Base-by-base conservation (phyloP, 371 early-diverging fungal genomes). In the Mucor irregularis region DNA sequence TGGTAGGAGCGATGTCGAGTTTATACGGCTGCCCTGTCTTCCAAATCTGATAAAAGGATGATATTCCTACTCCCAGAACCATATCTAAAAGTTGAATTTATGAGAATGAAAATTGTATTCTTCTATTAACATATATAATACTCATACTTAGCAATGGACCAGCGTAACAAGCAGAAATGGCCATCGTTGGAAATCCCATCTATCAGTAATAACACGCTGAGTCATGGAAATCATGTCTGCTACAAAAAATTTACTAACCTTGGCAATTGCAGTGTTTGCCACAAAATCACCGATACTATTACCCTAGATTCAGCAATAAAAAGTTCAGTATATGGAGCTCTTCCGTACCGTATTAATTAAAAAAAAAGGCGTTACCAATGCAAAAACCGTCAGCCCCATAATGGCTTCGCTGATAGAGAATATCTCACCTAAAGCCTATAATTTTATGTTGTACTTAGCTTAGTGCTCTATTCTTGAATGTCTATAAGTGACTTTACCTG, bases 171-270 rank as follows among this genome's bases (percentile, higher is more conserved):
- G 93, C 94, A 13, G 88, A 83, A 22, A 93, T 78, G 1, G 91
- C 93, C 93, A 93, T 93, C 29, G 81, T 84, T 5, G 93, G 92
- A 42, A 82, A 89, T 9, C 93, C 93, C 88, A 90, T 86, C 66
- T 74, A 49, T 26, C 0, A 28, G 4, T 30, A n/a, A 42, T 9
- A 29, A 38, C 19, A 25, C 4, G 22, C n/a, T 50, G 35, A 33
- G 17, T 26, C 11, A 22, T 1, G 11, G 2, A 31, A 11, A 19
- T 22, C 5, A 39, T 19, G 22, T 26, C 11, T 14, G 21, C n/a
- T 13, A 13, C 3, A 21, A 3, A 22, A 28, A 17, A 24, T 3
- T 30, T 11, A 16, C 19, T 48, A 53, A 71, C 76, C 69, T 78
- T 83, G 17, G 93, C 90, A 48, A 93, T 84, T 4, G 93, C 82